phyloP scores from a whole-genome alignment of 176 grass and related monocot species.

The Musa beccarii region DNA sequence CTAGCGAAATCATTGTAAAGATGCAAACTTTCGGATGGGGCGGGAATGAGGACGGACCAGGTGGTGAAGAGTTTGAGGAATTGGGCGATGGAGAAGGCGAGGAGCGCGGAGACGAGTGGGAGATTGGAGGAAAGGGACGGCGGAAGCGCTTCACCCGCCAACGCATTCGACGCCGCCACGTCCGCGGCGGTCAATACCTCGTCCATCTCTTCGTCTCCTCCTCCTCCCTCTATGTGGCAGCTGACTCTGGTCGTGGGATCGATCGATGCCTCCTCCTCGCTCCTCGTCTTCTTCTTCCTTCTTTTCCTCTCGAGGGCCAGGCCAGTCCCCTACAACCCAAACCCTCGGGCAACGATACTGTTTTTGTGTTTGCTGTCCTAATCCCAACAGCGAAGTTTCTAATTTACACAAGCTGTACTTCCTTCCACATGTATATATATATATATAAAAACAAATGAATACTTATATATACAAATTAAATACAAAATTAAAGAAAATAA shows the following conservation, averaged over 20 bases:
- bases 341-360: not conserved
- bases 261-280: not conserved
- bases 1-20: not conserved
- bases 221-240: not conserved
- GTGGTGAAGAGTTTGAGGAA: constrained; percentile 73
- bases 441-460: too few relatives aligned
- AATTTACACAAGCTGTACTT: not conserved
- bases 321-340: not conserved
- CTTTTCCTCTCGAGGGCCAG: not conserved
- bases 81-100: constrained; percentile 67
- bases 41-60: constrained; percentile 37
- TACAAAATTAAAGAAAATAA: too few relatives aligned
- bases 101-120: constrained; percentile 56
- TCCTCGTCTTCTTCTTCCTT: not conserved
- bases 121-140: constrained; percentile 37
- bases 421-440: too few relatives aligned
- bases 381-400: not conserved
- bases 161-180: constrained; percentile 21
- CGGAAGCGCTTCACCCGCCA: constrained; percentile 12
- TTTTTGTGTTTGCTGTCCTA: not conserved
- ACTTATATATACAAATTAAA: too few relatives aligned
- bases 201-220: constrained; percentile 30
- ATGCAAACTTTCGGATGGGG: constrained; percentile 8
- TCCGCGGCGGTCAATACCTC: constrained; percentile 54
- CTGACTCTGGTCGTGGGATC: not conserved